A percentile compares a stretch with the other conserved stretches of the same genome.
Evolutionary conservation across 371 early-diverging fungal species (phyloP).

Genomic region (Syncephalis plumigaleata): DNA sequence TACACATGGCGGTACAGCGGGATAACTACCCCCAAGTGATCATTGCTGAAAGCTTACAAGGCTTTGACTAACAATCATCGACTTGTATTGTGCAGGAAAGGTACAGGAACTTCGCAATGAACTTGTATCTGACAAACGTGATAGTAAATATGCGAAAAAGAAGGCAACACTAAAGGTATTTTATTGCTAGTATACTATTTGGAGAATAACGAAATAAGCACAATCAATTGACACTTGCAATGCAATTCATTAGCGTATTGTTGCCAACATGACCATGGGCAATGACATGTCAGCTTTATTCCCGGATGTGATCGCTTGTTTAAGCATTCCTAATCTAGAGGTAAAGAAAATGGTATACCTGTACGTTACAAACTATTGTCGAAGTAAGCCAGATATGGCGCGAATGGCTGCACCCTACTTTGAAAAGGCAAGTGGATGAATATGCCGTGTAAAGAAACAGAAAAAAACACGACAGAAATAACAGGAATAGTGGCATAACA

Average conservation of each 20-base stretch:
- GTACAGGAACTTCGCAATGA: constrained; percentile 87
- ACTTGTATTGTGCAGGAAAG: constrained; percentile 44
- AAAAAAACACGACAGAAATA: no score
- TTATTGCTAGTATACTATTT: no score
- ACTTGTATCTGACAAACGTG: constrained; percentile 78
- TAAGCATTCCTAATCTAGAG: constrained; percentile 30
- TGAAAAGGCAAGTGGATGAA: constrained; percentile 23
- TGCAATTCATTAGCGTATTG: background rate
- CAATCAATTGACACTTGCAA: constrained; percentile 27
- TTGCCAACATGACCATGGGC: constrained; percentile 63
- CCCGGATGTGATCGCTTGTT: constrained; percentile 32
- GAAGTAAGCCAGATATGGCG: constrained; percentile 78
- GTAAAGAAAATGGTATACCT: constrained; percentile 89
- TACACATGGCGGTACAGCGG: background rate
- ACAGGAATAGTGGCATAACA: no score
- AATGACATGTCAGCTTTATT: constrained; percentile 71
- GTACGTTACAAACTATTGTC: constrained; percentile 68
- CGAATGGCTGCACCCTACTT: constrained; percentile 60
- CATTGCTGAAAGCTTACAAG: background rate
- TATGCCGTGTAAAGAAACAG: background rate
- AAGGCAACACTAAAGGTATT: constrained; percentile 77
- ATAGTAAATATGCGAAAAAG: constrained; percentile 71
- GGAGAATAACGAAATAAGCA: no score
- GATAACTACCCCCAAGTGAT: background rate
- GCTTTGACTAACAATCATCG: background rate